Evolutionary conservation across 78 protist species (phyloP).

Genomic region (Dictyostelium intermedium): DNA sequence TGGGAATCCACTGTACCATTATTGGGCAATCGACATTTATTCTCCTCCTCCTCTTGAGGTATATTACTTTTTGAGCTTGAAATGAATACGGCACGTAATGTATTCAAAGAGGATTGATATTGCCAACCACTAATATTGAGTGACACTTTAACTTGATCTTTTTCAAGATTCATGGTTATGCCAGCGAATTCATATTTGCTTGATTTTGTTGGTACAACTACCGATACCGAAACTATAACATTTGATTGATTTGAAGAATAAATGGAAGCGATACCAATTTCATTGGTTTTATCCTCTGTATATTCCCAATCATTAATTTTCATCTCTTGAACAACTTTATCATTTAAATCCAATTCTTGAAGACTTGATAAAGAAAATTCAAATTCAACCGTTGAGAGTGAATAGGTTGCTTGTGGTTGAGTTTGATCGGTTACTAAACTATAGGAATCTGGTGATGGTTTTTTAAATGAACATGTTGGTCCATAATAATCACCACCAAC

Average conservation of each 20-base stretch:
- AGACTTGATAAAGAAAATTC: not conserved
- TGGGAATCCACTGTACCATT: not conserved
- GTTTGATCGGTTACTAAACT: not conserved
- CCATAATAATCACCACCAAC: conserved; percentile 6
- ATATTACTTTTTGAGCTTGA: not conserved
- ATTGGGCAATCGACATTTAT: not conserved
- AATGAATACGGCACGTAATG: conserved; percentile 16
- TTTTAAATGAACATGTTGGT: not conserved
- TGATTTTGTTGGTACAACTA: not conserved
- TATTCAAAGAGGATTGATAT: conserved; percentile 11
- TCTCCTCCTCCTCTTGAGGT: not conserved
- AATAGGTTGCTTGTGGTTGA: not conserved
- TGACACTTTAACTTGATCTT: conserved; percentile 25
- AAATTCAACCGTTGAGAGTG: not conserved
- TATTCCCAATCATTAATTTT: conserved; percentile 4
- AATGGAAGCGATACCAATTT: not conserved
- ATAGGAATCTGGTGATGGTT: not conserved
- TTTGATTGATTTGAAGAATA: not conserved
- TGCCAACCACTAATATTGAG: conserved; percentile 9
- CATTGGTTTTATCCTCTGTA: not conserved
- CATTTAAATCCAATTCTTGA: conserved; percentile 8
- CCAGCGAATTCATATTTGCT: conserved; percentile 42
- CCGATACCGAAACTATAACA: not conserved
- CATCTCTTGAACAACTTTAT: not conserved
- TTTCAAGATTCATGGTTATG: not conserved